Conservation (phyloP, 176 grass and related monocot genomes). For the Triticum urartu region DNA sequence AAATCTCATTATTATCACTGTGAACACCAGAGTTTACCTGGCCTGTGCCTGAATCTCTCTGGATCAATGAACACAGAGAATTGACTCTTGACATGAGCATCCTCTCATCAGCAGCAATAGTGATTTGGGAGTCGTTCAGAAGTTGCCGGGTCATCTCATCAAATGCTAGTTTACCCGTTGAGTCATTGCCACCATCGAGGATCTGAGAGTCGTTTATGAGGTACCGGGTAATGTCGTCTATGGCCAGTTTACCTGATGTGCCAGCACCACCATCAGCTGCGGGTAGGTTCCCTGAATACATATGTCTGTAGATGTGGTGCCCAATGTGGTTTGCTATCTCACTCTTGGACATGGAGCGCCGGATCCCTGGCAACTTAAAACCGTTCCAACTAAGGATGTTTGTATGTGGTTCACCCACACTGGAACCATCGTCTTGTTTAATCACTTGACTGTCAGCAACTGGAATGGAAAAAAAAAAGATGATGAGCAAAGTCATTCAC, state of each 20-base stretch:
- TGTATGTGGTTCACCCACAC: constrained; percentile 10
- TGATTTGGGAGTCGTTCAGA: constrained; percentile 53
- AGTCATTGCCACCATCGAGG: not conserved
- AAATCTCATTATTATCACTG: constrained; percentile 2
- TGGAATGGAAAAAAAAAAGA: constrained; percentile 30
- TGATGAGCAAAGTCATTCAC: not conserved
- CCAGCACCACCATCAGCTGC: constrained; percentile 13
- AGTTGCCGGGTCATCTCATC: constrained; percentile 62
- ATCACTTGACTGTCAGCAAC: constrained; percentile 16
- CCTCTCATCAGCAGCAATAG: constrained; percentile 47
- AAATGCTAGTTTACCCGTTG: constrained; percentile 39
- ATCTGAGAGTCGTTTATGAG: constrained; percentile 53
- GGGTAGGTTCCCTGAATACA: constrained; percentile 45
- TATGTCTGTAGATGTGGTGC: constrained; percentile 52
- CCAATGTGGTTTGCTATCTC: constrained; percentile 62
- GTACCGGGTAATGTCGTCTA: constrained; percentile 54
- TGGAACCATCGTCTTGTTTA: constrained; percentile 30
- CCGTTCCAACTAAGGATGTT: constrained; percentile 18
- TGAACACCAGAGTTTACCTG: not conserved
- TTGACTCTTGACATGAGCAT: constrained; percentile 81
- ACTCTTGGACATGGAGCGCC: constrained; percentile 56
- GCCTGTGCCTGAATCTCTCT: constrained; percentile 35
- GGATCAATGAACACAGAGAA: constrained; percentile 71
- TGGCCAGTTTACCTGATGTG: constrained; percentile 26
- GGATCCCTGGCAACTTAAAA: constrained; percentile 48